Percentiles rank a stretch among this genome's conserved stretches.
Conservation (phyloP, 192 early-diverging fungal species). For the Coemansia sp. region DNA sequence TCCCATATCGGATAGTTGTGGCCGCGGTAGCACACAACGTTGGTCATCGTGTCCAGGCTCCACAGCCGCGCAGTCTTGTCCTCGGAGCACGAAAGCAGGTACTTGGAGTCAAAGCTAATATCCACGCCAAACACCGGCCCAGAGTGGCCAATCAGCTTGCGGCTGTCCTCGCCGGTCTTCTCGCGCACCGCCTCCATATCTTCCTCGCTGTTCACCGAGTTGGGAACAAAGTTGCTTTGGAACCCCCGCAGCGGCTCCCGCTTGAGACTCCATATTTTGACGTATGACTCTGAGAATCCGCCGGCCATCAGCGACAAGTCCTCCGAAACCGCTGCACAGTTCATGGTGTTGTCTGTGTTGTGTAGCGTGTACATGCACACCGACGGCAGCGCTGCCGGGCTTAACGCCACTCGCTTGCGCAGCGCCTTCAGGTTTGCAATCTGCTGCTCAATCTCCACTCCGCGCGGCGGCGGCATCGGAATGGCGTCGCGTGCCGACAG, state of each 20-base stretch:
- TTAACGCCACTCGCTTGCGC: slow-evolving; percentile 69
- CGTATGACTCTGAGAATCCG: slow-evolving; percentile 92
- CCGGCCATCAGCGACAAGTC: slow-evolving; percentile 79
- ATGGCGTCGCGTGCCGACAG: slow-evolving; percentile 53
- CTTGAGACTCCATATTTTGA: slow-evolving; percentile 90
- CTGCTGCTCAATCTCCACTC: slow-evolving; percentile 75
- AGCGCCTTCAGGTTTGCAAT: slow-evolving; percentile 76
- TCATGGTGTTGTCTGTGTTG: slow-evolving; percentile 84
- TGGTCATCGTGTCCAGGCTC: slow-evolving; percentile 87
- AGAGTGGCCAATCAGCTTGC: slow-evolving; percentile 82
- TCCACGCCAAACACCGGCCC: slow-evolving; percentile 86
- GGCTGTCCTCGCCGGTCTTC: slow-evolving; percentile 57
- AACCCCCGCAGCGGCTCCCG: slow-evolving; percentile 69
- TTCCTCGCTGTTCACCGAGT: slow-evolving; percentile 53
- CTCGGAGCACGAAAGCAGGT: slow-evolving; percentile 86
- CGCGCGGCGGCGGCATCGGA: slow-evolving; percentile 56
- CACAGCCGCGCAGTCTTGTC: slow-evolving; percentile 95
- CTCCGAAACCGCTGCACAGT: slow-evolving; percentile 79
- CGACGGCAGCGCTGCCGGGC: slow-evolving; percentile 71
- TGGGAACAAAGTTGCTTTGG: slow-evolving; percentile 60
- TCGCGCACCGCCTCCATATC: slow-evolving; percentile 67
- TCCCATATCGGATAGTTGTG: slow-evolving; percentile 99
- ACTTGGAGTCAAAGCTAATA: slow-evolving; percentile 82
- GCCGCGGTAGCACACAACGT: slow-evolving; percentile 93
- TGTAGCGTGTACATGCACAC: slow-evolving; percentile 96